Base-by-base conservation (phyloP, 345 rosid species). In the Brassica incana region DNA sequence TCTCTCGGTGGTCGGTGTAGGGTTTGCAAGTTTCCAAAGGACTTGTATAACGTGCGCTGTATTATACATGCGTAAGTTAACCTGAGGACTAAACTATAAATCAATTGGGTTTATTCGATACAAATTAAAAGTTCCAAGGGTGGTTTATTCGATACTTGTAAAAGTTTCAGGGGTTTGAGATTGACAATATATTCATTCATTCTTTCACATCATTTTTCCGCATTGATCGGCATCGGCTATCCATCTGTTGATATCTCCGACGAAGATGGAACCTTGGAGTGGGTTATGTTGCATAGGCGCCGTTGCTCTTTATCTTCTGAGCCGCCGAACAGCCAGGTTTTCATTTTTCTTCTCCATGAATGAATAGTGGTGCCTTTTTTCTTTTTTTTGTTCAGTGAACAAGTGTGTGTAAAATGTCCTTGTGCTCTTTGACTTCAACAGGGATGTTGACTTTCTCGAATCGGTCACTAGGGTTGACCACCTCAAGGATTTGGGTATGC, bases 301-400 rank as follows among this genome's bases (percentile, higher is more conserved):
- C 18, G 90, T 92, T 52, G 92, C 93, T 23, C 87, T 90, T 11
- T 90, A 88, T 80, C 83, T 94, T 27, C 97, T 94, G 50, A 97
- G 97, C 76, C 83, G 91, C 76, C 85, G 88, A 77, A 88, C 91
- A 23, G 93, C 91, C 78, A 90, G 97, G 98, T 89, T 29, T 27
- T 71, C 30, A 62, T 50, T 50, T 50, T 50, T 50, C 1, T 1
- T 50, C 58, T 25, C 61, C 6, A 7, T 62, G 33, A 20, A 14
- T 11, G 1, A 45, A 40, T 12, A 48, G 56, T 48, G 56, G 56
- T 48, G 2, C 6, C 56, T 5, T 12, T 48, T 48, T 48, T 12
- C 5, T 4, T 14, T 12, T 14, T 14, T 14, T 48, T 12, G 56
- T 14, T 48, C 15, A 48, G 54, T 11, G 52, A 9, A 40, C 11